Percentiles rank a stretch among this genome's conserved stretches.
phyloP scores from a whole-genome alignment of 805 yeast genomes.

The Candida germanica region DNA sequence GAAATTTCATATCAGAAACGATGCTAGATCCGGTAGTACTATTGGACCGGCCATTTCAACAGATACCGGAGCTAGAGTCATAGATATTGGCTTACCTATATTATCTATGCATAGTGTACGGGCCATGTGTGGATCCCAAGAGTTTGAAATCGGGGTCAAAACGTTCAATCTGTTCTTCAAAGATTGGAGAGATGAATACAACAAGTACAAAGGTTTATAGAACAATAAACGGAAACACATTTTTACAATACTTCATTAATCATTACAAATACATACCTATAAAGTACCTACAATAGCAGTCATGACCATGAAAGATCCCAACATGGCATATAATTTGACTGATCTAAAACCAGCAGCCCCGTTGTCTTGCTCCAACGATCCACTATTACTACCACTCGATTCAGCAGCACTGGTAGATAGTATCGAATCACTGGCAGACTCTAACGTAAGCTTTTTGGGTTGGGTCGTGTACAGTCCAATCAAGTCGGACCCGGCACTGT shows the following conservation, averaged over 20 bases:
- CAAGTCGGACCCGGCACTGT: not conserved
- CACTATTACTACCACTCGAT: not conserved
- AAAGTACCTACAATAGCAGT: slow-evolving; percentile 8
- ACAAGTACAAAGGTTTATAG: slow-evolving; percentile 7
- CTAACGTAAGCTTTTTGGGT: slow-evolving; percentile 11
- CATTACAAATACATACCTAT: slow-evolving; percentile 6
- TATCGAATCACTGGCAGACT: slow-evolving; percentile 13
- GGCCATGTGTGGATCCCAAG: slow-evolving; percentile 36
- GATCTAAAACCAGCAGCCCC: not conserved
- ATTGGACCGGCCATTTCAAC: slow-evolving; percentile 40
- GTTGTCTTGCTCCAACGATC: slow-evolving; percentile 6
- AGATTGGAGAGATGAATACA: slow-evolving; percentile 6
- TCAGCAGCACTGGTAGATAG: slow-evolving; percentile 5
- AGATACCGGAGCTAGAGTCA: slow-evolving; percentile 33
- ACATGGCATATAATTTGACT: slow-evolving; percentile 1
- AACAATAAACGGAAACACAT: not conserved
- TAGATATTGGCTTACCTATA: slow-evolving; percentile 43
- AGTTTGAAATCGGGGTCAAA: slow-evolving; percentile 35
- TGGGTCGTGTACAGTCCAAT: slow-evolving; percentile 8
- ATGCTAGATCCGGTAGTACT: slow-evolving; percentile 40
- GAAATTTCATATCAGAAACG: slow-evolving; percentile 40
- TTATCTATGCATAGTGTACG: slow-evolving; percentile 43
- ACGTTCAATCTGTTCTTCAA: slow-evolving; percentile 30
- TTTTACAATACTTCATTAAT: not conserved
- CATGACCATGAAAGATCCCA: slow-evolving; percentile 5